phyloP scores from a whole-genome alignment of 257 asterid genomes.

The Apocynum venetum region DNA sequence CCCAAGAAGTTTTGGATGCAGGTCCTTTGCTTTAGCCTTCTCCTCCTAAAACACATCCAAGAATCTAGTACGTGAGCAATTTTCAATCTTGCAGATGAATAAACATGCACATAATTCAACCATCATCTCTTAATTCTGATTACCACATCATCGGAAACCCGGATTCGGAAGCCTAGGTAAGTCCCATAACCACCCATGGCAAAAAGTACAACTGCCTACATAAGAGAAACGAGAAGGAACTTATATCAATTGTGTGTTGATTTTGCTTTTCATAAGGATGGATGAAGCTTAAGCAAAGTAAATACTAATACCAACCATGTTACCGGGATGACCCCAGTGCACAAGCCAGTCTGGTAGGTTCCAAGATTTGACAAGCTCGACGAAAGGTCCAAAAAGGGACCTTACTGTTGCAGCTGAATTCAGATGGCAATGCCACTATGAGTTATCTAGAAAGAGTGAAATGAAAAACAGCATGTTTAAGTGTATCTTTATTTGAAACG shows the following conservation, averaged over 20 bases:
- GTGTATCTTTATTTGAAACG: not conserved
- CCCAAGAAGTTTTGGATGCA: constrained; percentile 93
- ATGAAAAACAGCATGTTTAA: not conserved
- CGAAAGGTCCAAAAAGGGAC: constrained; percentile 59
- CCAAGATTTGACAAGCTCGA: constrained; percentile 68
- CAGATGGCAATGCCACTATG: constrained; percentile 15
- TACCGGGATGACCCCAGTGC: constrained; percentile 97
- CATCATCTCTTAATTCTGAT: constrained; percentile 10
- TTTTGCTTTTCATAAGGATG: not conserved
- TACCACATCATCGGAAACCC: constrained; percentile 71
- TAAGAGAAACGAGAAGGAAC: not conserved
- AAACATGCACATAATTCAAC: not conserved
- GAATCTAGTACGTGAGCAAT: not conserved
- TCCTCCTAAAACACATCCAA: constrained; percentile 55
- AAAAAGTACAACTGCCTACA: constrained; percentile 76
- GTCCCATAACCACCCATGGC: constrained; percentile 99
- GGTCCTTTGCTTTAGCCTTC: constrained; percentile 89
- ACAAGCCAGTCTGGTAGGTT: constrained; percentile 86
- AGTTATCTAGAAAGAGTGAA: not conserved
- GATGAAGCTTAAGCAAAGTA: not conserved
- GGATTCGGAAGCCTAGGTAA: constrained; percentile 83
- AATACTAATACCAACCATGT: constrained; percentile 50
- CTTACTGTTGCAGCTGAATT: constrained; percentile 59
- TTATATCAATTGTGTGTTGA: not conserved
- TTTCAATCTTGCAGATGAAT: not conserved